These are phyloP conservation scores for Colletotrichum costaricense DNA, from an alignment of 2,329 filamentous ascomycete genomes.

Conservation along the genomic window DNA sequence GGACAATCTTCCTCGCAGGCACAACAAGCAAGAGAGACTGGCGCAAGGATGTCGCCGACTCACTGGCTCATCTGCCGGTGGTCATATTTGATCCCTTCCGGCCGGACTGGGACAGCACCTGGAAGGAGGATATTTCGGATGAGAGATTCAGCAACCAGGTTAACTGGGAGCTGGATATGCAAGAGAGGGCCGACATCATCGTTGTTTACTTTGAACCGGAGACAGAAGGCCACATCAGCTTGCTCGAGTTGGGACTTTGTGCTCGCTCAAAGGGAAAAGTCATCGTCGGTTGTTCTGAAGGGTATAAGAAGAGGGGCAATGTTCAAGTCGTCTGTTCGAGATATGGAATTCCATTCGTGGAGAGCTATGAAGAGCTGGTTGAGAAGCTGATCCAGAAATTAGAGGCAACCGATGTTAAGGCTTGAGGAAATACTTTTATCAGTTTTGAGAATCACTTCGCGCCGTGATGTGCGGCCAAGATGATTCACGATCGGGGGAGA, in stretches of 20 bases:
- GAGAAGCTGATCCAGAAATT: conserved; percentile 48
- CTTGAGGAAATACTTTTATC: background rate
- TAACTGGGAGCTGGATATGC: conserved; percentile 70
- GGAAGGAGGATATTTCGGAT: conserved; percentile 61
- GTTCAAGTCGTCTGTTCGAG: conserved; percentile 66
- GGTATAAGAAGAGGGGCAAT: conserved; percentile 70
- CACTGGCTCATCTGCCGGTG: conserved; percentile 57
- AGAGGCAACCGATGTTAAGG: background rate
- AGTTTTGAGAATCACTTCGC: background rate
- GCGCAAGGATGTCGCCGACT: conserved; percentile 57
- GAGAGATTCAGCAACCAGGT: conserved; percentile 64
- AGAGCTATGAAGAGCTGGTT: conserved; percentile 54
- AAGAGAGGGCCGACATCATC: conserved; percentile 63
- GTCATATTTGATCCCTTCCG: conserved; percentile 69
- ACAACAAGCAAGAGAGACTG: conserved; percentile 62
- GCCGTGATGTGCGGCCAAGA: conserved; percentile 34
- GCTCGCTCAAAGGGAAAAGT: conserved; percentile 52
- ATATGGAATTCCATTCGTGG: conserved; percentile 57
- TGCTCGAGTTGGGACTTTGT: conserved; percentile 71
- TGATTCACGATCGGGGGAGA: background rate
- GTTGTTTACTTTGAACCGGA: conserved; percentile 66
- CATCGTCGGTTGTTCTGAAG: conserved; percentile 63
- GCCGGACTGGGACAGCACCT: conserved; percentile 65
- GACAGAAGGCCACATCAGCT: conserved; percentile 65
- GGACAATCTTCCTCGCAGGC: conserved; percentile 68